Conservation (phyloP, 2,329 filamentous ascomycete genomes). For the Phaeosphaeria sp. region DNA sequence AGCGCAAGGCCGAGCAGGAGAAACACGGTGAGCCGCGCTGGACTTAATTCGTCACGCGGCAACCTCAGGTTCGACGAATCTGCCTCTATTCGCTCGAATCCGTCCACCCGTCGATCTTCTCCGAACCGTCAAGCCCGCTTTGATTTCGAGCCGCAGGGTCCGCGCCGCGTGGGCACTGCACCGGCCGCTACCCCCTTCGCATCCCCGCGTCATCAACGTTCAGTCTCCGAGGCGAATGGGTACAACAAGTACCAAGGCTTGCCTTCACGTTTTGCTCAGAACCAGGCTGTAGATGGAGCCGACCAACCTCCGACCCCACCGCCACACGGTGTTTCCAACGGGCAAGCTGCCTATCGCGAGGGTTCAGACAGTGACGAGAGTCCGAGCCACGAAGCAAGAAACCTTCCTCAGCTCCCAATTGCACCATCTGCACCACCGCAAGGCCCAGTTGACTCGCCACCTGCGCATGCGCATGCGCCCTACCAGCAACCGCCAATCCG, state of each 20-base stretch:
- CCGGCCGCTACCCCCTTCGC: constrained; percentile 39
- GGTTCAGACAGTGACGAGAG: constrained; percentile 40
- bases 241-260: constrained; percentile 51
- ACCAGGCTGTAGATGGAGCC: constrained; percentile 37
- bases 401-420: constrained; percentile 44
- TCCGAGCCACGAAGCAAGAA: constrained; percentile 31
- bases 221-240: constrained; percentile 56
- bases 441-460: constrained; percentile 78
- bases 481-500: constrained; percentile 72
- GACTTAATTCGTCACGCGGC: constrained; percentile 43
- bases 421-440: constrained; percentile 59
- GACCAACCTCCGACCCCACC: constrained; percentile 52
- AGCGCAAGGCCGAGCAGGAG: constrained; percentile 49
- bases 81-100: constrained; percentile 51
- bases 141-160: constrained; percentile 33
- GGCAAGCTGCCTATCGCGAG: constrained; percentile 22
- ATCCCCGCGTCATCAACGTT: constrained; percentile 54
- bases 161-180: constrained; percentile 54
- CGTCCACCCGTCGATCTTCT: constrained; percentile 53
- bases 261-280: constrained; percentile 50
- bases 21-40: constrained; percentile 52
- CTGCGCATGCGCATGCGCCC: constrained; percentile 78
- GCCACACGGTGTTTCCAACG: constrained; percentile 40
- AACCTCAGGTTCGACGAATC: constrained; percentile 54
- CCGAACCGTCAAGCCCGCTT: constrained; percentile 40